Conservation (phyloP, 2,329 filamentous ascomycete genomes). For the Trichoderma harzianum region DNA sequence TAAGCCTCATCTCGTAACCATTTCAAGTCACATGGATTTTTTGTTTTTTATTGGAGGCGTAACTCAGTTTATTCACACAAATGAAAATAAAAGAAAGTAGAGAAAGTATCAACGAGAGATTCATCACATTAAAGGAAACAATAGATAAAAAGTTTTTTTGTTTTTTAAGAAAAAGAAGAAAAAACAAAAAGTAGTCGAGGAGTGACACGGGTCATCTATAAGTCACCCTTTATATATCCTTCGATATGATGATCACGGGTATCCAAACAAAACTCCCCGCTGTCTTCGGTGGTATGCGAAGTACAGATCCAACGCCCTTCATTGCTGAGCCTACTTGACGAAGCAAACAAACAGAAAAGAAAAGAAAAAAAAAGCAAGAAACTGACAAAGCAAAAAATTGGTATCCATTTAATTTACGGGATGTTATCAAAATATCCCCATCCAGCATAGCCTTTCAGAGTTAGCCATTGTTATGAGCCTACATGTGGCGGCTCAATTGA, state of each 20-base stretch:
- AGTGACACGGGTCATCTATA: constrained; percentile 13
- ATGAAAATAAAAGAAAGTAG: neutral
- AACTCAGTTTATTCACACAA: constrained; percentile 9
- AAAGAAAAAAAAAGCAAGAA: constrained; percentile 3
- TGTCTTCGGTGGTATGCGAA: neutral
- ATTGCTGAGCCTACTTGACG: constrained; percentile 17
- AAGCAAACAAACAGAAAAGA: neutral
- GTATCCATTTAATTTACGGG: constrained; percentile 20
- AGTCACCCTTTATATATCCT: constrained; percentile 14
- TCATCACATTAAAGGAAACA: constrained; percentile 9
- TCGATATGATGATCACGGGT: constrained; percentile 13
- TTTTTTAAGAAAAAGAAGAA: neutral
- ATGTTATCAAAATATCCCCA: constrained; percentile 11
- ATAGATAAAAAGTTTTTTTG: neutral
- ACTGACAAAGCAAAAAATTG: constrained; percentile 13
- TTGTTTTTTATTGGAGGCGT: neutral
- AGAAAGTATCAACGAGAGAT: neutral
- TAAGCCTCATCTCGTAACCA: neutral
- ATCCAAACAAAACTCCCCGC: constrained; percentile 21
- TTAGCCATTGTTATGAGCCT: constrained; percentile 16
- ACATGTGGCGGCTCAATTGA: constrained; percentile 5
- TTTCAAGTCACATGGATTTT: too few species aligned
- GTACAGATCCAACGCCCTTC: constrained; percentile 16
- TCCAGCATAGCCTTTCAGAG: constrained; percentile 11
- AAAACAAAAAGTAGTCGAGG: constrained; percentile 8